Conservation (phyloP, 2,329 filamentous ascomycete species). For the Fusarium sp. region DNA sequence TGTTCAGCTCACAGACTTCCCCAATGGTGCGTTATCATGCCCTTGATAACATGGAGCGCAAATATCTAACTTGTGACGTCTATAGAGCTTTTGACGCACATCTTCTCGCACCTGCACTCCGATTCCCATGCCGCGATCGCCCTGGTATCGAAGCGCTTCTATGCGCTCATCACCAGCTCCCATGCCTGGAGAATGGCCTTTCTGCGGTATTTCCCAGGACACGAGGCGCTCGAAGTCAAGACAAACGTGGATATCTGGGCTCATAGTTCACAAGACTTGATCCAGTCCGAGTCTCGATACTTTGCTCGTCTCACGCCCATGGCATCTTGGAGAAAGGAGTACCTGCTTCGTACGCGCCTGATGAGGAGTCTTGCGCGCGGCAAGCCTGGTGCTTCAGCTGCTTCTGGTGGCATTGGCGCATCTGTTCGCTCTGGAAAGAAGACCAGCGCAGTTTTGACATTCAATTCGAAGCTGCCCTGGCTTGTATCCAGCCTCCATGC, state of each 20-base stretch:
- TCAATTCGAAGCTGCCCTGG: slow-evolving; percentile 82
- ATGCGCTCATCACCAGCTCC: slow-evolving; percentile 84
- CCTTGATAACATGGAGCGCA: background rate
- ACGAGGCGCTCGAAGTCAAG: slow-evolving; percentile 53
- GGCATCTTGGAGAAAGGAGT: slow-evolving; percentile 96
- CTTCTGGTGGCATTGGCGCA: slow-evolving; percentile 59
- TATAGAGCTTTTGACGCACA: slow-evolving; percentile 88
- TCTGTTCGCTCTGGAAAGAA: slow-evolving; percentile 68
- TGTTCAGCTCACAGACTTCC: slow-evolving; percentile 65
- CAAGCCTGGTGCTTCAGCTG: slow-evolving; percentile 70
- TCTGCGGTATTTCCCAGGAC: slow-evolving; percentile 85
- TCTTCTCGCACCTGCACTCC: slow-evolving; percentile 87
- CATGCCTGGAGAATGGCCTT: slow-evolving; percentile 96
- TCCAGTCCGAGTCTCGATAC: slow-evolving; percentile 75
- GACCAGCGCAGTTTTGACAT: slow-evolving; percentile 78
- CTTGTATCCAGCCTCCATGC: slow-evolving; percentile 82
- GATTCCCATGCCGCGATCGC: slow-evolving; percentile 82
- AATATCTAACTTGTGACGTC: slow-evolving; percentile 23
- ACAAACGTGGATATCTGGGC: slow-evolving; percentile 52
- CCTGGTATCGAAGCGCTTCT: slow-evolving; percentile 86
- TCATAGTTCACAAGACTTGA: slow-evolving; percentile 58
- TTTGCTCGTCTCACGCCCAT: slow-evolving; percentile 83
- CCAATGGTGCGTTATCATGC: slow-evolving; percentile 72
- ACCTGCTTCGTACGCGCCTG: slow-evolving; percentile 84
- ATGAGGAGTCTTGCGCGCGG: slow-evolving; percentile 82